Conservation (phyloP, 768 basidiomycete species). For the Mycena amicta region DNA sequence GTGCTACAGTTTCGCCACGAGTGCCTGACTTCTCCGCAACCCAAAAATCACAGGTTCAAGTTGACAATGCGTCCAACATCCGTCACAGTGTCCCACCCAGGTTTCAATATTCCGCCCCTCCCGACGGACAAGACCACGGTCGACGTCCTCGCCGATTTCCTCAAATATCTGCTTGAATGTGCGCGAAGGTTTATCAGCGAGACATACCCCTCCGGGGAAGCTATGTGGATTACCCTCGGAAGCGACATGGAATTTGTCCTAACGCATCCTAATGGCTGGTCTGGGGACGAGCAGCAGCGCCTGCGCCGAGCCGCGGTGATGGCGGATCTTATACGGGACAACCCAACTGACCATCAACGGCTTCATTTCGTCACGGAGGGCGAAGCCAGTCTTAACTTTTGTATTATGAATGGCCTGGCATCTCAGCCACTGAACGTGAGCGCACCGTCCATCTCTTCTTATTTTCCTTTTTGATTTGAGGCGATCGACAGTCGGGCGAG, state of each 20-base stretch:
- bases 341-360: slow-evolving; percentile 36
- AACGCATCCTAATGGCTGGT: slow-evolving; percentile 61
- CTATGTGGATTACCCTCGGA: slow-evolving; percentile 43
- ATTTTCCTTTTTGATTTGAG: slow-evolving; percentile 13
- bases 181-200: slow-evolving; percentile 45
- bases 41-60: slow-evolving; percentile 39
- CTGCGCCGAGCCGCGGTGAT: slow-evolving; percentile 49
- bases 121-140: slow-evolving; percentile 44
- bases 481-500: slow-evolving; percentile 27
- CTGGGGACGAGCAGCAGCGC: slow-evolving; percentile 50
- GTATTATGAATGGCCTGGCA: slow-evolving; percentile 43
- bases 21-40: background rate
- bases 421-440: slow-evolving; percentile 30
- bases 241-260: slow-evolving; percentile 48
- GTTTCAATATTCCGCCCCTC: slow-evolving; percentile 38
- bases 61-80: slow-evolving; percentile 40
- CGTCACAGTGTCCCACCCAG: slow-evolving; percentile 27
- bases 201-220: slow-evolving; percentile 30
- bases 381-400: slow-evolving; percentile 57
- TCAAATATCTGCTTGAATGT: slow-evolving; percentile 45
- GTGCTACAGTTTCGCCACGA: too few relatives aligned
- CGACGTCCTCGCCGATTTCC: slow-evolving; percentile 50
- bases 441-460: slow-evolving; percentile 1
- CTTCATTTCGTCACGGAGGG: slow-evolving; percentile 57
- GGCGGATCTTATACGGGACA: slow-evolving; percentile 46